Base-by-base conservation (phyloP, 371 early-diverging fungal species). In the Saksenaea vasiformis region DNA sequence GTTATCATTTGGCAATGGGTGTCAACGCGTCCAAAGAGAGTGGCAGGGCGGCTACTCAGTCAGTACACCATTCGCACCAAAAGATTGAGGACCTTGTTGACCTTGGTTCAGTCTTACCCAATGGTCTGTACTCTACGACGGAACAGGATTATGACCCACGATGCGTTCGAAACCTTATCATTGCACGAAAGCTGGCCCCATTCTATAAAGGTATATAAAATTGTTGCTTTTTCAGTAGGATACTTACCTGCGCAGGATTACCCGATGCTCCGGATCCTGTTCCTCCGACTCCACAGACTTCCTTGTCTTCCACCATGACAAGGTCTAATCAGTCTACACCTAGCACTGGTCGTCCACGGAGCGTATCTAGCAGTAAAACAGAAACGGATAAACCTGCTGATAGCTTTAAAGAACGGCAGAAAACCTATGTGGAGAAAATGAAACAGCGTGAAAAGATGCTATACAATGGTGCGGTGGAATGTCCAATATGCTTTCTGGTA, bases 141-240 rank as follows among this genome's bases (percentile, higher is more conserved):
- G 79, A 83, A 17, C 90, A 88, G 71, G 95, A 96, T 70, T 96
- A 86, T 67, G 93, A 96, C 75, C 70, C 72, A 22, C 78, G 87
- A 38, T 79, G 85, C 26, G 88, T 96, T n/a, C 84, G 85, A 39
- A 80, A 84, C n/a, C 73, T 95, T 56, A 95, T 96, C 58, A 62
- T 85, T 2, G 85, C 85, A 5, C 84, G 94, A 17, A 86, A 85
- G 58, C 70, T 96, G 55, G 89, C 94, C 9, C 96, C 97, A 7
- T 96, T 96, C 67, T 96, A 96, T 72, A 86, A 86, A 70, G 96
- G 96, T 61, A 77, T 85, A 17, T 44, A 17, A 17, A 15, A 10
- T 57, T 2, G 31, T 2, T 31, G 31, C 31, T 31, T 31, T 7
- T 7, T 31, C 7, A 31, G 7, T 2, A 7, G 4, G 31, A 31